phyloP scores from a whole-genome alignment of 441 rosid genomes.

The Corymbia calophylla region DNA sequence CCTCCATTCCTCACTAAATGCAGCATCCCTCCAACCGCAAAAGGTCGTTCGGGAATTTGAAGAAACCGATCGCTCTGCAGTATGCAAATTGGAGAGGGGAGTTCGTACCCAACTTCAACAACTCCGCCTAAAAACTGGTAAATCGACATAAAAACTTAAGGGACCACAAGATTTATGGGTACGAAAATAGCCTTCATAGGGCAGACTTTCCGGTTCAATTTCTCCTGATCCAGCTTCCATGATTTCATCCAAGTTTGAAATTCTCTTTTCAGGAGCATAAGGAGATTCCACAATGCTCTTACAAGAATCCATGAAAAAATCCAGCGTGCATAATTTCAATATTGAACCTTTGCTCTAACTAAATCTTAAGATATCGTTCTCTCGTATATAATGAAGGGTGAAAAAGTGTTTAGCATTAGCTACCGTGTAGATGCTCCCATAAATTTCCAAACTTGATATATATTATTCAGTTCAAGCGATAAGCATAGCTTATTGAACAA shows the following conservation, averaged over 20 bases:
- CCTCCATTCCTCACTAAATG: not conserved
- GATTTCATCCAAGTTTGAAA: not conserved
- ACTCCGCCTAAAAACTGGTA: not conserved
- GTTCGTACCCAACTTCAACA: not conserved
- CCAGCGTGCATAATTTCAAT: not conserved
- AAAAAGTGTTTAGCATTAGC: not conserved
- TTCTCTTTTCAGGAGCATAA: not conserved
- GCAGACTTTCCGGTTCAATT: not conserved
- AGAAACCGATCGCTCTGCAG: not conserved
- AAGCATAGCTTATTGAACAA: not conserved
- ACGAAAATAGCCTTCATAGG: not conserved
- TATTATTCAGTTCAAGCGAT: not conserved
- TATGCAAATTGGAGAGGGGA: not conserved
- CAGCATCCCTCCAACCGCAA: not conserved
- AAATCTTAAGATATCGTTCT: not conserved
- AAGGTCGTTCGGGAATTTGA: not conserved
- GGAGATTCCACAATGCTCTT: not conserved
- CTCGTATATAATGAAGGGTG: not conserved
- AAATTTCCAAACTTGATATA: not conserved
- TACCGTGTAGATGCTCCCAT: not conserved
- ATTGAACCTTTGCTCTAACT: not conserved
- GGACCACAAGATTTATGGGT: not conserved
- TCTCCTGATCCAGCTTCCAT: not conserved
- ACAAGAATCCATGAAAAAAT: not conserved
- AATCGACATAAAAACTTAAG: not conserved